Conservation (phyloP, 306 rosid species). For the Sechiopsis laciniata region DNA sequence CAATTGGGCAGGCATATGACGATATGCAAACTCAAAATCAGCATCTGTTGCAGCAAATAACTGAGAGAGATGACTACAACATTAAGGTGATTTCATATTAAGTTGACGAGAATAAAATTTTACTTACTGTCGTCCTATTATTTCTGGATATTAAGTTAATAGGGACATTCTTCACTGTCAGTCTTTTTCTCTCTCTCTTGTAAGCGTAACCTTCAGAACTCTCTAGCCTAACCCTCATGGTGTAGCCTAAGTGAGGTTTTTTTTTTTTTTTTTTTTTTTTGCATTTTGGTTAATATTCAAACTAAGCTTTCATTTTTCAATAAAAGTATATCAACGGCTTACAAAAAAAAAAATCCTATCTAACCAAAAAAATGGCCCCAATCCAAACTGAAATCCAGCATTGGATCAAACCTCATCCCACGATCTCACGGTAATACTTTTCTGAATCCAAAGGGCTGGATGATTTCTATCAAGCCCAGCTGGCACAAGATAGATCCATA, state of each 20-base stretch:
- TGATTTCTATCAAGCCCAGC: background rate
- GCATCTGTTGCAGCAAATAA: slow-evolving; percentile 86
- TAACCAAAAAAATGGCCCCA: background rate
- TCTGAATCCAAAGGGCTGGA: background rate
- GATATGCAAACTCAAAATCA: slow-evolving; percentile 98
- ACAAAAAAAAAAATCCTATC: background rate
- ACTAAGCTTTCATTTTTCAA: background rate
- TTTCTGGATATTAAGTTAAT: slow-evolving; percentile 1
- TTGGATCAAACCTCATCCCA: background rate
- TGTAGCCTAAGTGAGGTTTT: too few relatives aligned
- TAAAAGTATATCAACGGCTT: background rate
- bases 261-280: too few relatives aligned
- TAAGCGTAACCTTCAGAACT: too few relatives aligned
- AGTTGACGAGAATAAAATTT: background rate
- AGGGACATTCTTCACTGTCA: background rate
- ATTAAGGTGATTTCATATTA: slow-evolving; percentile 60
- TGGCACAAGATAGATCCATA: background rate
- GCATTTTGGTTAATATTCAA: too few relatives aligned
- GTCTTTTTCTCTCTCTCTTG: background rate
- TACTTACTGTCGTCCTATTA: background rate
- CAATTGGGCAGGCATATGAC: slow-evolving; percentile 94
- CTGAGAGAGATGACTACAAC: slow-evolving; percentile 96
- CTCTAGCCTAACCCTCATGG: too few relatives aligned
- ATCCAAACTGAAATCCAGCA: background rate
- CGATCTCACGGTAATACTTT: background rate